These are phyloP conservation scores for Coemansia sp. DNA, from an alignment of 192 early-diverging fungal species.

Conservation along the genomic window DNA sequence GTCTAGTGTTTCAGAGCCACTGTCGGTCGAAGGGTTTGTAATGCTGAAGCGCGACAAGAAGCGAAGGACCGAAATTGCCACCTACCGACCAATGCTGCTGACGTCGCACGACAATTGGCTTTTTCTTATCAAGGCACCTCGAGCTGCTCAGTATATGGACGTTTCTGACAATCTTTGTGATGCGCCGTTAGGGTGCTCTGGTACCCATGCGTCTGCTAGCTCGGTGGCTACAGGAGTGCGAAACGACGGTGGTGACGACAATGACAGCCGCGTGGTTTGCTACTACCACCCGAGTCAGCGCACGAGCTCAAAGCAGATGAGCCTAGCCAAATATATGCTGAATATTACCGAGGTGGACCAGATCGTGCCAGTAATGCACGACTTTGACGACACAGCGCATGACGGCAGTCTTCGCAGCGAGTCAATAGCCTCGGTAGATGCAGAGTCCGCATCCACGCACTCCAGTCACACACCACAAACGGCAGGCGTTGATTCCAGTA, in stretches of 20 bases:
- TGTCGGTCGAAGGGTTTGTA: constrained; percentile 42
- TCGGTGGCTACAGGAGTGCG: not conserved
- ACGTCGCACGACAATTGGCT: constrained; percentile 34
- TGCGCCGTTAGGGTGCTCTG: not conserved
- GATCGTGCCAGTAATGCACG: constrained; percentile 23
- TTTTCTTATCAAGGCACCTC: constrained; percentile 42
- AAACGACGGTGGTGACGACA: not conserved
- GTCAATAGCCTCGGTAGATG: constrained; percentile 1
- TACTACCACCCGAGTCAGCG: constrained; percentile 28
- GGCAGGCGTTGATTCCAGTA: not conserved
- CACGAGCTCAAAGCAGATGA: constrained; percentile 41
- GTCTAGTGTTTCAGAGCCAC: constrained; percentile 20
- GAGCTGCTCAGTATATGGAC: constrained; percentile 33
- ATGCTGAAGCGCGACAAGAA: constrained; percentile 42
- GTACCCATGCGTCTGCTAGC: not conserved
- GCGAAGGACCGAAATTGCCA: constrained; percentile 20
- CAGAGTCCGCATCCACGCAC: not conserved
- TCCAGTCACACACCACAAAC: not conserved
- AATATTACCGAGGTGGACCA: constrained; percentile 40
- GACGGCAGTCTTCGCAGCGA: not conserved
- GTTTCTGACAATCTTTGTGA: constrained; percentile 12
- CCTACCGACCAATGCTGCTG: constrained; percentile 34
- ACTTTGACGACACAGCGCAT: not conserved
- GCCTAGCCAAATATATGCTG: constrained; percentile 44
- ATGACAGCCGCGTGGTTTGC: constrained; percentile 8